Conservation (phyloP, 305 asterid genomes). For the Rubia tinctorum region DNA sequence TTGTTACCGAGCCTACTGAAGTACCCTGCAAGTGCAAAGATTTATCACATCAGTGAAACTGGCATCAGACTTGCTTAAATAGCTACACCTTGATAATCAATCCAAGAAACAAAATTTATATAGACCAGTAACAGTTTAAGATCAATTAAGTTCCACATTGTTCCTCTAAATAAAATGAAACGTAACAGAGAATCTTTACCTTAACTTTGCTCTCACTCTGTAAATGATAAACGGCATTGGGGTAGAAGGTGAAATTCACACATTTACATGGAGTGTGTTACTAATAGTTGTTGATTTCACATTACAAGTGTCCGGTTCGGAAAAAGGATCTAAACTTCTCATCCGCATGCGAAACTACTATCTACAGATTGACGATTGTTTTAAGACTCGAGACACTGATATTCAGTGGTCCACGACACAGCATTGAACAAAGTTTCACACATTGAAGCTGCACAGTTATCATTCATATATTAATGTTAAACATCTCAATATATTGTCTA, state of each 20-base stretch:
- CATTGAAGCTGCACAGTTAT: not conserved
- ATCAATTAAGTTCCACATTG: not conserved
- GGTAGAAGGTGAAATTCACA: not conserved
- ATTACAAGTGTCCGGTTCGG: not conserved
- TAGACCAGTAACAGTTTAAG: conserved; percentile 2
- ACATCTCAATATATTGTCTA: not conserved
- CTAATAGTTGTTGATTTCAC: not conserved
- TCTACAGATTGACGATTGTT: not conserved
- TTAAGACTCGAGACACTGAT: not conserved
- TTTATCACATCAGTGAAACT: not conserved
- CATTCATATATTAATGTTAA: not conserved
- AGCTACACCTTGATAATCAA: not conserved
- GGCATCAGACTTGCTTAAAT: not conserved
- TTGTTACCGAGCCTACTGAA: not conserved
- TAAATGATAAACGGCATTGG: not conserved
- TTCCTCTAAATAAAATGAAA: no score
- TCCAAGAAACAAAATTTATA: not conserved
- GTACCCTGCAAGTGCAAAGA: conserved; percentile 10
- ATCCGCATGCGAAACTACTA: not conserved
- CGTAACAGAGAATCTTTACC: not conserved
- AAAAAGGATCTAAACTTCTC: not conserved
- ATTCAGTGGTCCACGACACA: not conserved
- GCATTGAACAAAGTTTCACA: not conserved
- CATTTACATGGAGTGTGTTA: not conserved
- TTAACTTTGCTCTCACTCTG: not conserved